Conservation (phyloP, 805 yeast species). For the Nakazawaea peltata region DNA sequence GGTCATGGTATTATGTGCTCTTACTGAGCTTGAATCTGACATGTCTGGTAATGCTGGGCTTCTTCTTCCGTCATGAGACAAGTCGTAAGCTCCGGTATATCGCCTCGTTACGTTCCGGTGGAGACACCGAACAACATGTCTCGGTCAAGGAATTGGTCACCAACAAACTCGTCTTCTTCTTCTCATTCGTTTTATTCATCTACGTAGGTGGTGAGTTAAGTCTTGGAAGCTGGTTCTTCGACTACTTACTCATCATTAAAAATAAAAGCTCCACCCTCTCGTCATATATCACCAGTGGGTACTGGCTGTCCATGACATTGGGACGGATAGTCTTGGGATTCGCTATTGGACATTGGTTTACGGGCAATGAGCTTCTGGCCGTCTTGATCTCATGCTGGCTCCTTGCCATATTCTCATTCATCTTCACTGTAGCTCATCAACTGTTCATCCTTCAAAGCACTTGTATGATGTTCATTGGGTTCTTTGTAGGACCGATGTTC, state of each 20-base stretch:
- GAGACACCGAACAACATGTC: conserved; percentile 14
- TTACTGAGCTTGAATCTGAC: conserved; percentile 21
- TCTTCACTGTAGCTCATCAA: conserved; percentile 22
- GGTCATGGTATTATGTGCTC: conserved; percentile 39
- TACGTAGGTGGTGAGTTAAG: conserved; percentile 47
- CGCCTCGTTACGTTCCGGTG: conserved; percentile 8
- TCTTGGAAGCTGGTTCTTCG: conserved; percentile 46
- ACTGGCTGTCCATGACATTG: conserved; percentile 42
- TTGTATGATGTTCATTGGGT: conserved; percentile 34
- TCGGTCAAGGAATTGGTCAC: conserved; percentile 17
- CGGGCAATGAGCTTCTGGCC: conserved; percentile 30
- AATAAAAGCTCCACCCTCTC: conserved; percentile 26
- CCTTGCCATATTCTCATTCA: conserved; percentile 24
- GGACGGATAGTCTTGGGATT: conserved; percentile 42
- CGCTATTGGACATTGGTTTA: conserved; percentile 35
- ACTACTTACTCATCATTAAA: conserved; percentile 35
- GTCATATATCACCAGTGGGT: conserved; percentile 40
- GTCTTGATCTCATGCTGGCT: conserved; percentile 29
- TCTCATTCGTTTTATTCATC: conserved; percentile 33
- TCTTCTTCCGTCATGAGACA: conserved; percentile 34
- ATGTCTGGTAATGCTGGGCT: conserved; percentile 17
- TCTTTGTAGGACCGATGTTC: conserved; percentile 45
- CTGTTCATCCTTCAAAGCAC: conserved; percentile 21
- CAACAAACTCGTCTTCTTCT: conserved; percentile 30
- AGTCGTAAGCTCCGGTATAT: conserved; percentile 32